A percentile compares a stretch with the other conserved stretches of the same genome.
Conservation (phyloP, 345 rosid species). For the Arabidopsis arenosa region DNA sequence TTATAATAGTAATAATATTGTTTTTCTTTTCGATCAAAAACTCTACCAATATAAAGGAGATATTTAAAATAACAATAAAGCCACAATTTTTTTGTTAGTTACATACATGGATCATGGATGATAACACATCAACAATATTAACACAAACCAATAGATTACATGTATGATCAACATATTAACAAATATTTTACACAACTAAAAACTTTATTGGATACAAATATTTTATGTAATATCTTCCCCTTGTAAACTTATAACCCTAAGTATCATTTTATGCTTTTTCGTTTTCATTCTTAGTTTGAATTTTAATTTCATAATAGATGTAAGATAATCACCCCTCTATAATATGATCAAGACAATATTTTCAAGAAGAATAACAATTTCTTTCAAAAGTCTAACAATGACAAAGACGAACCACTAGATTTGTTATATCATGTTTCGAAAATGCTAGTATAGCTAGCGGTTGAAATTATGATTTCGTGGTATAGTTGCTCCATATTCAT, state of each 20-base stretch:
- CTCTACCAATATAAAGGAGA: not conserved
- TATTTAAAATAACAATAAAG: not conserved
- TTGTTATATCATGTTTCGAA: not conserved
- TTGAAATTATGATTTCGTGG: not conserved
- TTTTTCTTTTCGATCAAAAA: too few relatives aligned
- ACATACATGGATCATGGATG: too few relatives aligned
- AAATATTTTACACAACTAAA: not conserved
- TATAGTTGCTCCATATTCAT: not conserved
- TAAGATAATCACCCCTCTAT: not conserved
- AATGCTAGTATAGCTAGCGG: not conserved
- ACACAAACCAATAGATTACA: too few relatives aligned
- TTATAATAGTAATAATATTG: slow-evolving; percentile 3
- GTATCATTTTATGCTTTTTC: not conserved
- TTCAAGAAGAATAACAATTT: not conserved
- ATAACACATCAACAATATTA: too few relatives aligned
- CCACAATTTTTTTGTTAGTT: too few relatives aligned
- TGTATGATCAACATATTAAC: not conserved
- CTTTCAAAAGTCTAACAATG: not conserved
- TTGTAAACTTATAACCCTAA: not conserved
- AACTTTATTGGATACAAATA: too few relatives aligned
- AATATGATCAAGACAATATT: not conserved
- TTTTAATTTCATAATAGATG: not conserved
- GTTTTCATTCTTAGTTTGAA: not conserved
- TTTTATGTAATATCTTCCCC: not conserved
- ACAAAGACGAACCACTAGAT: not conserved